A percentile compares a stretch with the other conserved stretches of the same genome.
phyloP scores from a whole-genome alignment of 768 basidiomycete species.

The Leucosporidium scottii region DNA sequence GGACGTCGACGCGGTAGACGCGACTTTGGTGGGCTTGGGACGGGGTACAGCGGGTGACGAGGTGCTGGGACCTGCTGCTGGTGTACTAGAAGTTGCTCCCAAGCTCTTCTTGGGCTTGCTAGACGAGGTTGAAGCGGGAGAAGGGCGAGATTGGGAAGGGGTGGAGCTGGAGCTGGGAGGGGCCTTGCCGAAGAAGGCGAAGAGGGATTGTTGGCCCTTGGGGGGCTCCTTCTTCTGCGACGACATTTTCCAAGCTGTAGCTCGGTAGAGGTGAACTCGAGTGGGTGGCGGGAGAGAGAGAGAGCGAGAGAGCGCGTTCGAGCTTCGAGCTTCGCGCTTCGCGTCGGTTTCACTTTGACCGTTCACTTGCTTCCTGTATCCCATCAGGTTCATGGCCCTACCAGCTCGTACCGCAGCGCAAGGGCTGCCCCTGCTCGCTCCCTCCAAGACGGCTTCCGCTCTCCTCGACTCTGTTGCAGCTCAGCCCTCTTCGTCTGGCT shows the following conservation, averaged over 20 bases:
- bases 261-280: background rate
- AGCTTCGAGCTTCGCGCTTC: no score
- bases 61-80: background rate
- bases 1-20: background rate
- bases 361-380: background rate
- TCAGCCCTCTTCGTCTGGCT: background rate
- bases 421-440: background rate
- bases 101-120: background rate
- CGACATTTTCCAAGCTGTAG: background rate
- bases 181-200: constrained; percentile 17
- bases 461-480: background rate
- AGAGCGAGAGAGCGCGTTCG: background rate
- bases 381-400: background rate
- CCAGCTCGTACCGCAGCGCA: background rate
- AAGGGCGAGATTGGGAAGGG: background rate
- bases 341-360: no score
- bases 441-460: background rate
- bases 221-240: background rate
- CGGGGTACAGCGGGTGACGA: background rate
- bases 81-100: no score
- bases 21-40: background rate
- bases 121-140: background rate
- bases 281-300: background rate
- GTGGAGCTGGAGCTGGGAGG: background rate
- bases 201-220: constrained; percentile 5